Base-by-base conservation (phyloP, 2,329 filamentous ascomycete genomes). In the Sporothrix humicola region DNA sequence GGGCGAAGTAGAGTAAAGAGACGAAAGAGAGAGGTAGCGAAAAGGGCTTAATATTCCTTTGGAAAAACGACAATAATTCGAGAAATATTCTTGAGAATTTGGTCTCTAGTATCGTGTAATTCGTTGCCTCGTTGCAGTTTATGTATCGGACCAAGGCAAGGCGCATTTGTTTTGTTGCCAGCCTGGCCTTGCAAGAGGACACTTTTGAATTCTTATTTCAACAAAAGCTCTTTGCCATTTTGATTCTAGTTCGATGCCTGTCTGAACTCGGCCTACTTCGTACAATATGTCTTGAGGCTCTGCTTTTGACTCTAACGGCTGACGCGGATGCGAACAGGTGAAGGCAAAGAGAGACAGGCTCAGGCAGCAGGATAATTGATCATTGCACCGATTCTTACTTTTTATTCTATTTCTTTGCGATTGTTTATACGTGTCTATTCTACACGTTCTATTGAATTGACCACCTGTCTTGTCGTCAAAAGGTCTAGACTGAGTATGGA, bases 151-250 rank as follows among this genome's bases (percentile, higher is more conserved):
- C 3, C 46, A 12, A 31, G 46, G 61, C 61, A 48, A 52, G 15
- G 48, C 13, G 48, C 13, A 52, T n/a, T 54, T 44, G n/a, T 61
- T 50, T 70, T 70, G 42, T 31, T 71, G 54, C 26, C 69, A 61
- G 26, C 56, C 69, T 71, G 56, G 54, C 69, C 56, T 52, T 20
- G 54, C 20, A 31, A 71, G 42, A 71, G 56, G 69, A 46, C 56
- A 71, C 42, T 56, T 42, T 31, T 48, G 12, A 15, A 23, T 20
- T 61, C 2, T 26, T 26, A 13, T 23, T 8, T 56, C 52, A 10
- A n/a, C n/a, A 20, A 15, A 9, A 56, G 7, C 4, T 56, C 31
- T 37, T 37, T 37, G 31, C 31, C 31, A 37, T 37, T 6, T 37
- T 37, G 31, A 37, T 37, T 6, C 31, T 37, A 37, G 31, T 37